Base-by-base conservation (phyloP, 352 stramenopile species). In the Globisporangium rhizosaccharum region DNA sequence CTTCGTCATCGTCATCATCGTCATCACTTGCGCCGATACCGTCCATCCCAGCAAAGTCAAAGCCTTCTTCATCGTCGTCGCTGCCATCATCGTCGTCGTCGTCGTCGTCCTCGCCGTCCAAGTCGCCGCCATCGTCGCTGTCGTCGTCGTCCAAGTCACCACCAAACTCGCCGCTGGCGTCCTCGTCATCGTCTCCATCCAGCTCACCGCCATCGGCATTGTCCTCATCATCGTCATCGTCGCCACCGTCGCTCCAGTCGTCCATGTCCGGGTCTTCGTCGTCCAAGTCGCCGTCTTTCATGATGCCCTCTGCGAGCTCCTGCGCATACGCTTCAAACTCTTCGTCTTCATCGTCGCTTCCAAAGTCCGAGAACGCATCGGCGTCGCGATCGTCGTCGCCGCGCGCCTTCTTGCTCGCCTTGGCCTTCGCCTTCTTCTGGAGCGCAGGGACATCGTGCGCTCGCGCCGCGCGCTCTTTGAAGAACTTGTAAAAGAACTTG, bases 401-500 rank as follows among this genome's bases (percentile, higher is more conserved):
- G 23, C 54, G 60, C 15, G 10, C 53, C 56, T 73, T 73, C 61
- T 77, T 85, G 48, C 68, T 68, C 53, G 72, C 72, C 51, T 69
- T 67, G 0, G 39, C 39, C 15, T 45, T 45, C 5, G 39, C 39
- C 26, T 72, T 69, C 59, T 59, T 71, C 49, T 67, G 45, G 51
- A 73, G 54, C 51, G 52, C 20, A 55, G 58, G 50, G 61, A 61
- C 30, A 41, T 66, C 68, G 48, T 92, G 5, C 39, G 39, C 77
- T 0, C 75, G 73, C 42, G 82, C 62, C 20, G 77, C 83, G 28
- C 88, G 79, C 59, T 94, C 85, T 55, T 94, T 82, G 68, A 97
- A 97, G 57, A 96, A 98, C 66, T 96, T 96, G 77, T 97, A 94
- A 61, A 97, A 97, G 75, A 98, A 97, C 28, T 85, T 69, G 62